Evolutionary conservation across 2,329 filamentous ascomycete genomes (phyloP).

Genomic region (Drechslerella dactyloides): DNA sequence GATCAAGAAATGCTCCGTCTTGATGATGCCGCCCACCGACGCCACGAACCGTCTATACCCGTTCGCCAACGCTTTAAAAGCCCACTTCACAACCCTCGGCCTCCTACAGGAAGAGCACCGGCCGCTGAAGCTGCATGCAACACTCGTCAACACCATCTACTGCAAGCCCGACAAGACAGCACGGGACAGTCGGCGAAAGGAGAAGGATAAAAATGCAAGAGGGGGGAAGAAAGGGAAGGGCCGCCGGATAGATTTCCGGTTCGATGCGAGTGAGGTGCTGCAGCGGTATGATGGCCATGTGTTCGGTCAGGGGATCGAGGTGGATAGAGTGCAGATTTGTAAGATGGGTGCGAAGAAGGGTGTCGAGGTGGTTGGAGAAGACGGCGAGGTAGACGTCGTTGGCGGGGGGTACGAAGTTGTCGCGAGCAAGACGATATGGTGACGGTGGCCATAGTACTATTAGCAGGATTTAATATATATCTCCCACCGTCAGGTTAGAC

Average conservation of each 20-base stretch:
- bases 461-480: background rate
- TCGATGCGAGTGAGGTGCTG: slow-evolving; percentile 66
- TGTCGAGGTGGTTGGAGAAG: slow-evolving; percentile 28
- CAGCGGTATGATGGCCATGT: slow-evolving; percentile 68
- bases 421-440: slow-evolving; percentile 22
- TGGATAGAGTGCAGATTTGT: slow-evolving; percentile 80
- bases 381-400: slow-evolving; percentile 33
- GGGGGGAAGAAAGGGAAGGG: slow-evolving; percentile 57
- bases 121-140: slow-evolving; percentile 82
- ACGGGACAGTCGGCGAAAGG: slow-evolving; percentile 43
- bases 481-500: too few relatives aligned
- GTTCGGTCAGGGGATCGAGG: slow-evolving; percentile 73
- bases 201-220: slow-evolving; percentile 57
- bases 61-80: slow-evolving; percentile 67
- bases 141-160: slow-evolving; percentile 85
- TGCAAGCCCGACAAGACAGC: slow-evolving; percentile 59
- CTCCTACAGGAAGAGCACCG: slow-evolving; percentile 67
- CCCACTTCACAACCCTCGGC: slow-evolving; percentile 64
- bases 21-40: slow-evolving; percentile 71
- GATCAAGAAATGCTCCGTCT: slow-evolving; percentile 63
- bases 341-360: slow-evolving; percentile 79
- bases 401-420: slow-evolving; percentile 38
- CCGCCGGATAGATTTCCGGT: slow-evolving; percentile 43
- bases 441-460: background rate
- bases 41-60: slow-evolving; percentile 60